Base-by-base conservation (phyloP, 2,329 filamentous ascomycete genomes). In the Alternaria alternata region DNA sequence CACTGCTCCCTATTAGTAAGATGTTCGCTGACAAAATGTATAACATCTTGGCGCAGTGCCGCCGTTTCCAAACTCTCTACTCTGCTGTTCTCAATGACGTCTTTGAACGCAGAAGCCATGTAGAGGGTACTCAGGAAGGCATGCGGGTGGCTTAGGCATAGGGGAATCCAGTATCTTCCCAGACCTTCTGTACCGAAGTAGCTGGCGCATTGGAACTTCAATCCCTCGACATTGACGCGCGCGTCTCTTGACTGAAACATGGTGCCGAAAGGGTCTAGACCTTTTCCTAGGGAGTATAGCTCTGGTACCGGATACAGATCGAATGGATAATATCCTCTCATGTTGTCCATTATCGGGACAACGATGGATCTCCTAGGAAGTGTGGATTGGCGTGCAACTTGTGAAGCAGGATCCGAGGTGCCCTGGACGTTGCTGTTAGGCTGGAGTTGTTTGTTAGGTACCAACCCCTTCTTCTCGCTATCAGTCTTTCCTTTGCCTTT, bases 41-140 rank as follows among this genome's bases (percentile, higher is more conserved):
- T 75, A n/a, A 78, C 65, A 46, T 80, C 77, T 34, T 71, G 72
- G 11, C 73, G 72, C 16, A 79, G 66, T 5, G 68, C 68, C 6
- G 69, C 51, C 5, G 75, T 77, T 41, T 71, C 66, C 3, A 76
- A 44, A 51, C 74, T 79, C 51, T 78, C 74, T 3, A 64, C 36
- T 12, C 49, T 22, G 2, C 58, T 54, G 4, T 69, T 65, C 6
- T 68, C 42, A 18, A 77, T 63, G 3, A 74, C 73, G 52, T 79
- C 77, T 12, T 71, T 56, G 46, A 79, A 74, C 7, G 73, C 69
- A 1, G 76, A 73, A 7, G 77, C 73, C 36, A 77, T 68, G 55
- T 72, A 75, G 11, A 80, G 64, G 0, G 77, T 79, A 42, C 77
- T 79, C 3, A 80, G 70, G 44, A 77, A 80, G 1, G 77, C 73